These are phyloP conservation scores for Cucumis hystrix DNA, from an alignment of 306 rosid species.

Conservation along the genomic window DNA sequence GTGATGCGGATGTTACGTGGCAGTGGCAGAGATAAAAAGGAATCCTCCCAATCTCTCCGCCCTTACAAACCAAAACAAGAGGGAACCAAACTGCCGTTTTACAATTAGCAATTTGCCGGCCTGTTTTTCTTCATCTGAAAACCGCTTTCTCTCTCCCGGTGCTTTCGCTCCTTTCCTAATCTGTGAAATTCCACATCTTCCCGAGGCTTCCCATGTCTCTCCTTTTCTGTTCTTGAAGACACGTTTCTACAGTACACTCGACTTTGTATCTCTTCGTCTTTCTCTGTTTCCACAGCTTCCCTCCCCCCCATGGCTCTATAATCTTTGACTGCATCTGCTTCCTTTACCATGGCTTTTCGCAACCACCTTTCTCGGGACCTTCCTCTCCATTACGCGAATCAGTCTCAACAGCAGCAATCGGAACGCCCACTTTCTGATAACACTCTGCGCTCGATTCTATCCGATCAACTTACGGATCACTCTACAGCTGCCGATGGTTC, in stretches of 20 bases:
- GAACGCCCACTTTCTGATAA: constrained; percentile 19
- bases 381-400: constrained; percentile 47
- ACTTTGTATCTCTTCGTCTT: not conserved
- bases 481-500: constrained; percentile 27
- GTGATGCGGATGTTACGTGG: not conserved
- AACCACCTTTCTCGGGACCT: constrained; percentile 56
- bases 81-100: not conserved
- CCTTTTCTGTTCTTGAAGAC: not conserved
- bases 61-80: not conserved
- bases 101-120: not conserved
- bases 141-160: not conserved
- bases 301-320: not conserved
- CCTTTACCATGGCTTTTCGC: constrained; percentile 60
- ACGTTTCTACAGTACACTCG: not conserved
- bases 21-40: not conserved
- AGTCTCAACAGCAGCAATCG: constrained; percentile 29
- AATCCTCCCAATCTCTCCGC: not conserved
- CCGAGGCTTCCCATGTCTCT: not conserved
- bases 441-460: constrained; percentile 21
- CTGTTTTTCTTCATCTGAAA: constrained; percentile 1
- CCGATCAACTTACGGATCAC: constrained; percentile 22
- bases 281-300: not conserved
- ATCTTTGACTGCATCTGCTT: constrained; percentile 6
- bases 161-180: not conserved
- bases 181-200: not conserved